These are phyloP conservation scores for Hanseniaspora sp. DNA, from an alignment of 1,139 yeast species.

Conservation along the genomic window DNA sequence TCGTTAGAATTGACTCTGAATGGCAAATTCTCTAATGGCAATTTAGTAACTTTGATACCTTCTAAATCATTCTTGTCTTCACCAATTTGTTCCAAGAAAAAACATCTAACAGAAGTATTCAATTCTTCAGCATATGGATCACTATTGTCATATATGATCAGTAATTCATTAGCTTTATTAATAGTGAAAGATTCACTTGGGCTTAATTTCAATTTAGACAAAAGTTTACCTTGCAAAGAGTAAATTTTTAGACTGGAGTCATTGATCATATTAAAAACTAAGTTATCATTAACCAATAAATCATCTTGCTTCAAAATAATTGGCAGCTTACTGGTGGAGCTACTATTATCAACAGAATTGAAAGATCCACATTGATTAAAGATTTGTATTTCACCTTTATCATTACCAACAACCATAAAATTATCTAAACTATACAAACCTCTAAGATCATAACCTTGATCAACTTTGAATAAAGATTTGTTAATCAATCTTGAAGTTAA, in stretches of 20 bases:
- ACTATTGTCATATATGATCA: constrained; percentile 4
- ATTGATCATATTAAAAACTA: constrained; percentile 5
- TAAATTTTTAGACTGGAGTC: constrained; percentile 9
- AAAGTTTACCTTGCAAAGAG: constrained; percentile 5
- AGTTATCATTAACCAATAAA: background rate
- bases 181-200: constrained; percentile 83
- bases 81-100: constrained; percentile 10
- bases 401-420: constrained; percentile 14
- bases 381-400: constrained; percentile 13
- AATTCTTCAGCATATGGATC: background rate
- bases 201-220: constrained; percentile 44
- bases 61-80: constrained; percentile 3
- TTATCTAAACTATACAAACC: constrained; percentile 7
- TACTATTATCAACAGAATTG: constrained; percentile 7
- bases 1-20: background rate
- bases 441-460: constrained; percentile 13
- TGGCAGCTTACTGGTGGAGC: constrained; percentile 2
- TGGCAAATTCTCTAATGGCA: constrained; percentile 13
- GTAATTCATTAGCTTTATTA: constrained; percentile 48
- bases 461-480: background rate
- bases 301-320: constrained; percentile 6
- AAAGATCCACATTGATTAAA: constrained; percentile 8
- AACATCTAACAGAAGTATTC: constrained; percentile 6
- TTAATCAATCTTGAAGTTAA: constrained; percentile 4
- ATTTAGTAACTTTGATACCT: constrained; percentile 12